Base-by-base conservation (phyloP, 192 early-diverging fungal genomes). In the Coemansia sp. region DNA sequence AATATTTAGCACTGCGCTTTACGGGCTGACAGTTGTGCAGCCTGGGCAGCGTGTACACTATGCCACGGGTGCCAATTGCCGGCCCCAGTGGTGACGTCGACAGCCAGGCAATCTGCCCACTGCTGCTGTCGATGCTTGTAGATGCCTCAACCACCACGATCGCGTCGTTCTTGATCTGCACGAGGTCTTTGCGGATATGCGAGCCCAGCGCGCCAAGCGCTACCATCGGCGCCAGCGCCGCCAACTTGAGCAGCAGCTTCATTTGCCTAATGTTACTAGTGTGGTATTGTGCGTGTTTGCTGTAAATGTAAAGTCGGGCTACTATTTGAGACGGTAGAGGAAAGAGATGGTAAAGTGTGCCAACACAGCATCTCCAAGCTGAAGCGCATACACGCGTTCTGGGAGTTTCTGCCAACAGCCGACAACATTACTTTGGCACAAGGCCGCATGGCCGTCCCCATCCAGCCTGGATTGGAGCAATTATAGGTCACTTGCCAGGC, bases 151-250 rank as follows among this genome's bases (percentile, higher is more conserved):
- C 68, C 23, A 67, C 61, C 7, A 71, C 55, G 12, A 80, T 65
- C 10, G 66, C 47, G 25, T 80, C 77, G 40, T 74, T 66, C 51
- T 80, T 66, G 20, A 80, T 64, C 20, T 74, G 71, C 48, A 80
- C 77, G 15, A 80, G 59, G 38, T 80, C 72, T 23, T 74, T 80
- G 64, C 77, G 77, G 47, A 80, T 73, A 50, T 68, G 72, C 11
- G 68, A 60, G 24, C 61, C 64, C 11, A 56, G 12, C 6, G 37
- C 57, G 25, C 57, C 26, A 17, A 67, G 68, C 25, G 64, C 28
- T 28, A 64, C 47, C 40, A 71, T 21, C 10, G 56, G 26, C 10
- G 53, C 54, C 34, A 63, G 18, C 8, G 50, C 44, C 3, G 53
- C 57, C 11, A 70, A 38, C 62, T 61, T 64, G 20, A 63, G 46